Percentiles rank a stretch among this genome's conserved stretches.
phyloP scores from a whole-genome alignment of 1,284 basidiomycete species.

The Boletellus deceptivus region DNA sequence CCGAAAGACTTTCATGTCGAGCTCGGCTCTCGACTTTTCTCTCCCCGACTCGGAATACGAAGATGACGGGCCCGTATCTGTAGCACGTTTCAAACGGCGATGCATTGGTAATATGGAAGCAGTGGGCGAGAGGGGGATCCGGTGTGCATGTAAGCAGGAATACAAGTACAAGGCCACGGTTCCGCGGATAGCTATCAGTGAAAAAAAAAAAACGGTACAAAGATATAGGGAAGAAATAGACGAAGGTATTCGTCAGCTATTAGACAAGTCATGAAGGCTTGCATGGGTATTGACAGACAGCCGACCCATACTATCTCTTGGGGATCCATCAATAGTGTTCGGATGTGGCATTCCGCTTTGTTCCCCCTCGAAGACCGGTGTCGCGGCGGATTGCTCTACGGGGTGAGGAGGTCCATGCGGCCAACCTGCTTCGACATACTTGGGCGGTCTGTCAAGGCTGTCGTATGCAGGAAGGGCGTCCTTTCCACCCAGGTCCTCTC shows the following conservation, averaged over 20 bases:
- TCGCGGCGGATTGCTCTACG: not conserved
- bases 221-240: not conserved
- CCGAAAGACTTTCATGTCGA: not conserved
- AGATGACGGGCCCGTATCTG: too few relatives aligned
- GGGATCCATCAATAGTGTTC: not conserved
- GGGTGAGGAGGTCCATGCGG: not conserved
- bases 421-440: constrained; percentile 34
- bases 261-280: not conserved
- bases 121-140: not conserved
- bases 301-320: not conserved
- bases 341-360: constrained; percentile 1
- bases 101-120: not conserved
- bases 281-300: not conserved
- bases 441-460: constrained; percentile 42
- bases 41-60: not conserved
- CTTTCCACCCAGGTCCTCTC: constrained; percentile 36
- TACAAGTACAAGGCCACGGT: not conserved
- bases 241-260: constrained; percentile 6
- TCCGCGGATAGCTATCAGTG: not conserved
- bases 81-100: not conserved
- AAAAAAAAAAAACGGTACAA: not conserved
- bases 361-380: not conserved
- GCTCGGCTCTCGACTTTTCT: not conserved
- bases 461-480: constrained; percentile 48
- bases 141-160: not conserved